phyloP scores from a whole-genome alignment of 2,329 filamentous ascomycete genomes.

The Exophiala aquamarina region DNA sequence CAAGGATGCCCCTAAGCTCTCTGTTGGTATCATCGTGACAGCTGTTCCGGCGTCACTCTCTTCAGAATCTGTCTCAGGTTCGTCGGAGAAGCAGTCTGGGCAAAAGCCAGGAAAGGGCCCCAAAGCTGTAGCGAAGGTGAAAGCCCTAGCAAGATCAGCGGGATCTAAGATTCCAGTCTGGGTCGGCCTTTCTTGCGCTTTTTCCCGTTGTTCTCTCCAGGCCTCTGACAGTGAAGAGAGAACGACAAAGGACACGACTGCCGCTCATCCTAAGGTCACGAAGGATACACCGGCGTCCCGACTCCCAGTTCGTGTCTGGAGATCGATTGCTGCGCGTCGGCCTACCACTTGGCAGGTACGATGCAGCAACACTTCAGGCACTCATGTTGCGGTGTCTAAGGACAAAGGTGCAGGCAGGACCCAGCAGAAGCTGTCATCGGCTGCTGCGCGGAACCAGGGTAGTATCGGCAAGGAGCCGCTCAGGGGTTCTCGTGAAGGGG shows the following conservation, averaged over 20 bases:
- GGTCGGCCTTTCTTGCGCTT: slow-evolving; percentile 9
- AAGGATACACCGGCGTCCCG: slow-evolving; percentile 9
- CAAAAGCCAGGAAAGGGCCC: slow-evolving; percentile 10
- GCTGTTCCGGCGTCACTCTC: slow-evolving; percentile 11
- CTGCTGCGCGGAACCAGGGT: slow-evolving; percentile 3
- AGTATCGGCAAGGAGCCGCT: slow-evolving; percentile 14
- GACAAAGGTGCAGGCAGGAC: slow-evolving; percentile 13
- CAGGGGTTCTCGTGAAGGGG: slow-evolving; percentile 13
- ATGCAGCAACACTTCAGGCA: slow-evolving; percentile 4
- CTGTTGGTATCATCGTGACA: slow-evolving; percentile 14
- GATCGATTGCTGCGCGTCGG: slow-evolving; percentile 6
- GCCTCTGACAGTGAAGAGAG: slow-evolving; percentile 11
- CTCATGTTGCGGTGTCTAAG: not conserved
- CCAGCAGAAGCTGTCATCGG: not conserved
- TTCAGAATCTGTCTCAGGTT: slow-evolving; percentile 6
- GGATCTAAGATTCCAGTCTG: slow-evolving; percentile 15
- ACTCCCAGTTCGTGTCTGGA: slow-evolving; percentile 18
- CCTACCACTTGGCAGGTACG: slow-evolving; percentile 12
- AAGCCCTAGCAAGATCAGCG: slow-evolving; percentile 7
- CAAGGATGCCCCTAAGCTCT: slow-evolving; percentile 15
- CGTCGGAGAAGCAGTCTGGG: slow-evolving; percentile 5
- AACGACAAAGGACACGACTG: slow-evolving; percentile 12
- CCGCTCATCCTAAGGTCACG: slow-evolving; percentile 9
- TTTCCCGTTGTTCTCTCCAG: slow-evolving; percentile 10
- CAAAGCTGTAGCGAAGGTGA: slow-evolving; percentile 9